phyloP scores from a whole-genome alignment of 768 basidiomycete genomes.

The Mycena indigotica region DNA sequence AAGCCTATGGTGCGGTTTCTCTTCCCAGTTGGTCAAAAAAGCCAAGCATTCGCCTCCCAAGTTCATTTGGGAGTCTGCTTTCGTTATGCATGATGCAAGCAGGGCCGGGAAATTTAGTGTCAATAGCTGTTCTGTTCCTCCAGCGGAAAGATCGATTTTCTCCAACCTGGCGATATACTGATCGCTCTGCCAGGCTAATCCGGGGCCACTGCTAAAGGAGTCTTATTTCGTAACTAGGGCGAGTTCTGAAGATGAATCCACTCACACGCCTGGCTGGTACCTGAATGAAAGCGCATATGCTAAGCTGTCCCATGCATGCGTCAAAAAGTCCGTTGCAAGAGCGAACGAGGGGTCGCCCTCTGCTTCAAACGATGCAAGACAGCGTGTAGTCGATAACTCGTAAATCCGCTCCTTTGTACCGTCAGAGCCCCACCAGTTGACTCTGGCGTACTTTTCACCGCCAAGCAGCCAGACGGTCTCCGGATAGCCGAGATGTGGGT shows the following conservation, averaged over 20 bases:
- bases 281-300: too few relatives aligned
- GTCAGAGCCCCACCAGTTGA: neutral
- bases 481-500: neutral
- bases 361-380: neutral
- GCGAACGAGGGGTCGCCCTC: neutral
- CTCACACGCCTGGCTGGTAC: too few relatives aligned
- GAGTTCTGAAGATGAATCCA: too few relatives aligned
- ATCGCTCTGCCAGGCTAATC: too few relatives aligned
- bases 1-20: neutral
- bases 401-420: neutral
- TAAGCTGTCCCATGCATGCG: too few relatives aligned
- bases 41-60: neutral
- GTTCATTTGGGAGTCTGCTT: neutral
- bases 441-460: neutral
- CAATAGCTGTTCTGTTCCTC: too few relatives aligned
- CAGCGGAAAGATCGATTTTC: too few relatives aligned
- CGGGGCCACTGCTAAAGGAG: too few relatives aligned
- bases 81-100: neutral
- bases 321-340: too few relatives aligned
- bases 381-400: neutral
- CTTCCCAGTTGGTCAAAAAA: neutral
- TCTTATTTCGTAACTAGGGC: too few relatives aligned
- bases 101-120: too few relatives aligned
- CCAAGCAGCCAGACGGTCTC: neutral
- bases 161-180: too few relatives aligned